phyloP scores from a whole-genome alignment of 805 yeast genomes.

The Candida awuae region DNA sequence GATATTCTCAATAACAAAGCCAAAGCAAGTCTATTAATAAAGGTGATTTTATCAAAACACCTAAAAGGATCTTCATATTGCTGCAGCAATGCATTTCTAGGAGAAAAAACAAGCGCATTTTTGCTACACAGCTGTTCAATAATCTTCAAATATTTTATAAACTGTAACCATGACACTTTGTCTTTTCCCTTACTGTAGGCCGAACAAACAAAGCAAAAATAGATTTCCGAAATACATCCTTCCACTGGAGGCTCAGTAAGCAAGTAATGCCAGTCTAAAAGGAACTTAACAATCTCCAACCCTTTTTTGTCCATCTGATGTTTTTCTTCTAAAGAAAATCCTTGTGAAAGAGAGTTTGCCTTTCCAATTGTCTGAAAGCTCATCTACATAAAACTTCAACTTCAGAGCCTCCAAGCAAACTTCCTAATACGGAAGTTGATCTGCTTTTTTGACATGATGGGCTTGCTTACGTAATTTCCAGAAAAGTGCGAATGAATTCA shows the following conservation, averaged over 20 bases:
- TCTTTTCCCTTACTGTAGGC: conserved; percentile 27
- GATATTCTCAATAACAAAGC: conserved; percentile 17
- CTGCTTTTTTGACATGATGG: conserved; percentile 1
- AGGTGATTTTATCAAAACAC: conserved; percentile 20
- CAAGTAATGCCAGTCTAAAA: conserved; percentile 26
- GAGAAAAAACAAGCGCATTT: conserved; percentile 20
- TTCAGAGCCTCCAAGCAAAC: too few species aligned
- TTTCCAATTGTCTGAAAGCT: too few species aligned
- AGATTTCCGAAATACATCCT: conserved; percentile 26
- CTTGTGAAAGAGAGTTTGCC: too few species aligned
- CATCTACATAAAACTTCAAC: too few species aligned
- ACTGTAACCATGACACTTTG: conserved; percentile 30
- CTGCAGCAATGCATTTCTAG: conserved; percentile 17
- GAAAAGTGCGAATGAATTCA: too few species aligned
- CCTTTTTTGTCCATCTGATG: conserved; percentile 29
- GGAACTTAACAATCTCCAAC: conserved; percentile 23
- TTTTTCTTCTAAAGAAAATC: too few species aligned
- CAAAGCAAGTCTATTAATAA: conserved; percentile 24
- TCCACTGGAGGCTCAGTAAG: conserved; percentile 25
- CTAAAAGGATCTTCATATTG: conserved; percentile 25
- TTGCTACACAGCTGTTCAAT: conserved; percentile 20
- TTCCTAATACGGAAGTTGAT: not conserved
- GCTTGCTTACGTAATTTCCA: not conserved
- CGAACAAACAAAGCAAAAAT: conserved; percentile 27
- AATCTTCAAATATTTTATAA: conserved; percentile 20